Percentiles rank a stretch among this genome's conserved stretches.
phyloP scores from a whole-genome alignment of 805 yeast genomes.

The Kodamaea restingae region DNA sequence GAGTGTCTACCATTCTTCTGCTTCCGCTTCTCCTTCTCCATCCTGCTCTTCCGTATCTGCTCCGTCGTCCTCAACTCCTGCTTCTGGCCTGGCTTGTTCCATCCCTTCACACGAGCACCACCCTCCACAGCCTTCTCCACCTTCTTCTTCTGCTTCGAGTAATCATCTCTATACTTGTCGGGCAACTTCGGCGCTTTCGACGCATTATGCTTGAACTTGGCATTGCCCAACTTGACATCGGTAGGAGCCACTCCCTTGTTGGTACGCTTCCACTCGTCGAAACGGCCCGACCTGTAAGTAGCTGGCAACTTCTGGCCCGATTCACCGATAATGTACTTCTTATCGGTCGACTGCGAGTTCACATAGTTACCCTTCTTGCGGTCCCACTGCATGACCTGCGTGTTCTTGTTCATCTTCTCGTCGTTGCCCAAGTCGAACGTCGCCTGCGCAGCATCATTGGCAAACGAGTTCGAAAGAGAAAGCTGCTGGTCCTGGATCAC shows the following conservation, averaged over 20 bases:
- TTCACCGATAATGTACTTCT: constrained; percentile 89
- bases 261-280: constrained; percentile 84
- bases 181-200: constrained; percentile 82
- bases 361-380: constrained; percentile 86
- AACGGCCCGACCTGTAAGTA: constrained; percentile 82
- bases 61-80: constrained; percentile 65
- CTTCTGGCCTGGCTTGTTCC: constrained; percentile 42
- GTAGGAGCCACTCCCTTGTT: constrained; percentile 56
- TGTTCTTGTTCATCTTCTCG: constrained; percentile 67
- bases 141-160: constrained; percentile 72
- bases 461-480: constrained; percentile 55
- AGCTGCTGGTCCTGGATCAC: constrained; percentile 79
- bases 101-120: constrained; percentile 71
- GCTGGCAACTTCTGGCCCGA: constrained; percentile 93
- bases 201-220: constrained; percentile 67
- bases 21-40: constrained; percentile 60
- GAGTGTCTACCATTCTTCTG: constrained; percentile 88
- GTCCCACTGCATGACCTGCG: constrained; percentile 86
- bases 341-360: constrained; percentile 72
- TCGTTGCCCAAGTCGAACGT: constrained; percentile 79
- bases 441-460: constrained; percentile 79
- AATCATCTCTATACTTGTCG: constrained; percentile 88
- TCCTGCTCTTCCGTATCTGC: constrained; percentile 76
- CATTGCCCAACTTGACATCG: constrained; percentile 22
- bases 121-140: constrained; percentile 74